Conservation (phyloP, 768 basidiomycete genomes). For the Cystofilobasidium capitatum region DNA sequence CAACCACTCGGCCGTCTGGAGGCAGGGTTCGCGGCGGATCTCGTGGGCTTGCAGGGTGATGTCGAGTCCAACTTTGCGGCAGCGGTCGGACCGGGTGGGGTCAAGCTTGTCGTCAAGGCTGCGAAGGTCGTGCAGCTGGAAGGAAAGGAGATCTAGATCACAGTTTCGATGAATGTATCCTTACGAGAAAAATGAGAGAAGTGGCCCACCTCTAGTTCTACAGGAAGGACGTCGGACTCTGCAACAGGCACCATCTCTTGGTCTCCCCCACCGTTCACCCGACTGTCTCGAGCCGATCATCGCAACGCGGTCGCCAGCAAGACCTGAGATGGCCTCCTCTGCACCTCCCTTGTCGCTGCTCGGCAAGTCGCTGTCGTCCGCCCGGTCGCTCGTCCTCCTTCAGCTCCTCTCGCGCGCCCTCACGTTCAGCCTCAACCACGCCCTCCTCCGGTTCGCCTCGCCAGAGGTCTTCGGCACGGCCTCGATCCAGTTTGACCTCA, state of each 20-base stretch:
- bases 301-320: background rate
- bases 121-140: slow-evolving; percentile 46
- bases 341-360: slow-evolving; percentile 28
- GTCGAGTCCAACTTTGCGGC: slow-evolving; percentile 42
- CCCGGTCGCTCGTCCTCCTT: slow-evolving; percentile 65
- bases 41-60: slow-evolving; percentile 43
- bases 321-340: background rate
- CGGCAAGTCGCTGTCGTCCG: slow-evolving; percentile 46
- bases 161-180: background rate
- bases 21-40: slow-evolving; percentile 52
- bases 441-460: slow-evolving; percentile 68
- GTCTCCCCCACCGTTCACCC: no score
- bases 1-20: slow-evolving; percentile 51
- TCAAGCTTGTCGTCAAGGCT: slow-evolving; percentile 54
- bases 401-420: slow-evolving; percentile 74
- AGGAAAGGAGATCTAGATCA: slow-evolving; percentile 31
- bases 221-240: background rate
- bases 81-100: slow-evolving; percentile 46
- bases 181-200: background rate
- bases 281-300: no score
- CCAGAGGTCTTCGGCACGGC: slow-evolving; percentile 80
- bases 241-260: no score
- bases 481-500: slow-evolving; percentile 84
- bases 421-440: slow-evolving; percentile 84
- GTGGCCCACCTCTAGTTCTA: background rate